Evolutionary conservation across 352 stramenopile species (phyloP).

Genomic region (Globisporangium camurandrum): DNA sequence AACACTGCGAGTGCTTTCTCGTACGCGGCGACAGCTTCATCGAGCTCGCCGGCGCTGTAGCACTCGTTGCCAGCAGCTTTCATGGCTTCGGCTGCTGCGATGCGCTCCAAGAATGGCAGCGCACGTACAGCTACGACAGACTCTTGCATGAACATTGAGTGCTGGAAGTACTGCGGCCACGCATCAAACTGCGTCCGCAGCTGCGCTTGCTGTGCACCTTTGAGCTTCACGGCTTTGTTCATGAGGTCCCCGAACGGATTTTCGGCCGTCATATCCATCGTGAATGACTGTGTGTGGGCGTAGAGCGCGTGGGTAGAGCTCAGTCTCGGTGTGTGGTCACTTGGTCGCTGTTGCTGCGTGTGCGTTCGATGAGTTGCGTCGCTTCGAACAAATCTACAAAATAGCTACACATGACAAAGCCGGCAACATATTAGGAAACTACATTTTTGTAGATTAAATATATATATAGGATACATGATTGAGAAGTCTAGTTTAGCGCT

Average conservation of each 20-base stretch:
- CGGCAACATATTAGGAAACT: too few relatives aligned
- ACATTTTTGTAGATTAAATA: too few relatives aligned
- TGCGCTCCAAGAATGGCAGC: constrained; percentile 42
- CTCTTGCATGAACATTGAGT: constrained; percentile 85
- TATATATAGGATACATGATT: too few relatives aligned
- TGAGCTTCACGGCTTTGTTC: constrained; percentile 82
- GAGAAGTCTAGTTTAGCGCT: too few relatives aligned
- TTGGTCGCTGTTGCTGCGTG: too few relatives aligned
- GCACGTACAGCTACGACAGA: constrained; percentile 39
- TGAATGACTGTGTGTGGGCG: too few relatives aligned
- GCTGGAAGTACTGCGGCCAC: constrained; percentile 83
- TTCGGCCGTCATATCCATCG: constrained; percentile 56
- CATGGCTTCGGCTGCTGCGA: constrained; percentile 52
- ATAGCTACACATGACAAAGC: too few relatives aligned
- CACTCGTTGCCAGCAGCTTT: constrained; percentile 58
- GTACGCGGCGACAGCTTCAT: constrained; percentile 77
- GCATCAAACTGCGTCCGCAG: constrained; percentile 63
- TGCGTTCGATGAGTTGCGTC: too few relatives aligned
- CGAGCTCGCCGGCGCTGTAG: constrained; percentile 35
- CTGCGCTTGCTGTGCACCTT: constrained; percentile 73
- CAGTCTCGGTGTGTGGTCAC: constrained; percentile 1
- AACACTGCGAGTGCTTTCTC: constrained; percentile 81
- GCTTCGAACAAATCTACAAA: too few relatives aligned
- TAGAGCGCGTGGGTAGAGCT: constrained; percentile 1
- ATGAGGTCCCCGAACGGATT: constrained; percentile 82